Percentiles rank a stretch among this genome's conserved stretches.
Conservation (phyloP, 495 filamentous ascomycete species). For the Cercophora scortea region DNA sequence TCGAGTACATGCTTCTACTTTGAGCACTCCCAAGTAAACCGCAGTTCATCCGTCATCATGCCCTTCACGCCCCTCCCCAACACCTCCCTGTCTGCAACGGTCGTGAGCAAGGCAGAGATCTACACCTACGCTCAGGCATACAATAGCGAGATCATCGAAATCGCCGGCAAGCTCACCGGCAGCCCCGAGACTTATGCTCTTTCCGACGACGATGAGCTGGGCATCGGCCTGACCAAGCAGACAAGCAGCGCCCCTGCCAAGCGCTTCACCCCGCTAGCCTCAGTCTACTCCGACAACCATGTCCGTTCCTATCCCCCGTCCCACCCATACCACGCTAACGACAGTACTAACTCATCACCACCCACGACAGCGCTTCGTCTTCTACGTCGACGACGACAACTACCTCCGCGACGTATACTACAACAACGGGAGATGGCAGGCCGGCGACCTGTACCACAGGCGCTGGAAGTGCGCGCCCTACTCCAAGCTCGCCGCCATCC, state of each 20-base stretch:
- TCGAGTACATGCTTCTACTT: too few relatives aligned
- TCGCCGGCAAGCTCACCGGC: neutral
- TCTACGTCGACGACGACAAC: conserved; percentile 3
- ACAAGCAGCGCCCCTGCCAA: neutral
- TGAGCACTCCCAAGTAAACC: too few relatives aligned
- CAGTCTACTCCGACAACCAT: neutral
- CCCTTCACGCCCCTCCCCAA: conserved; percentile 13
- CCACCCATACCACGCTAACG: neutral
- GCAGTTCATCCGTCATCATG: neutral
- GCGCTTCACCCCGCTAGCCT: conserved; percentile 1
- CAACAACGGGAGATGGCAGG: neutral
- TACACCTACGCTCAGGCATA: conserved; percentile 1
- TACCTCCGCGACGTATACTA: conserved; percentile 1
- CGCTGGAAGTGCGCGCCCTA: neutral
- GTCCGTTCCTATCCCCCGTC: neutral
- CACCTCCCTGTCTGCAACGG: conserved; percentile 20
- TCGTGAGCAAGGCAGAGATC: neutral
- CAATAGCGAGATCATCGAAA: conserved; percentile 1
- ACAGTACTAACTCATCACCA: neutral
- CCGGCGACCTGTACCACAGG: neutral
- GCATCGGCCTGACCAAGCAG: neutral
- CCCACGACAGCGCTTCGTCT: neutral
- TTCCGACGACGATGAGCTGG: neutral
- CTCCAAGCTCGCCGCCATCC: conserved; percentile 4
- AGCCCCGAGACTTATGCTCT: neutral